A percentile compares a stretch with the other conserved stretches of the same genome.
Conservation (phyloP, 257 asterid genomes). For the Parsonsia alboflavescens region DNA sequence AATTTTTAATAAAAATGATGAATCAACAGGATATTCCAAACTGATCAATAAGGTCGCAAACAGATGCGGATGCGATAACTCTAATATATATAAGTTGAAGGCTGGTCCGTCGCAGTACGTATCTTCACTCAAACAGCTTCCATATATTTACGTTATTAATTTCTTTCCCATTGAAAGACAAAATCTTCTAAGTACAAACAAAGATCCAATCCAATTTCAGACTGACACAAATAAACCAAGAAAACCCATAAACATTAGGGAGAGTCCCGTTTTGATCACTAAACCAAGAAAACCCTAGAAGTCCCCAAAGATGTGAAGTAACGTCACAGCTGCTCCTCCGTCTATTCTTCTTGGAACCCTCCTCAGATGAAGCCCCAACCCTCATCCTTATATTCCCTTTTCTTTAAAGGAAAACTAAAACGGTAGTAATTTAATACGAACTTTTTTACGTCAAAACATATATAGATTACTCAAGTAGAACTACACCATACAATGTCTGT, state of each 20-base stretch:
- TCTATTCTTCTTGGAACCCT: background rate
- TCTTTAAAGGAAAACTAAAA: constrained; percentile 2
- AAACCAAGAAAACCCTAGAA: no score
- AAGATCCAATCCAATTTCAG: no score
- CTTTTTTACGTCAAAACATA: no score
- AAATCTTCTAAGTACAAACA: background rate
- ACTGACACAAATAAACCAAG: no score
- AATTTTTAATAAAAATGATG: no score
- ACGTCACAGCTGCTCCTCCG: background rate
- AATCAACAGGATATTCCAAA: no score
- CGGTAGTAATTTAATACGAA: no score
- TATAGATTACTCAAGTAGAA: no score
- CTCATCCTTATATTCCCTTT: background rate
- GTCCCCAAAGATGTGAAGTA: background rate
- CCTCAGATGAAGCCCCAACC: background rate
- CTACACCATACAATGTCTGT: no score
- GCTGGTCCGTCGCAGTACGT: background rate
- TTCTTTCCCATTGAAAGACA: background rate
- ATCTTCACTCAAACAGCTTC: background rate
- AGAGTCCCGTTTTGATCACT: background rate
- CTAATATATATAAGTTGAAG: background rate
- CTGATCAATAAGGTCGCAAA: no score
- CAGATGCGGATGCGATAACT: no score
- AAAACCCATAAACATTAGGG: no score
- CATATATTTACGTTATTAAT: background rate